phyloP scores from a whole-genome alignment of 2,329 filamentous ascomycete genomes.

The Colletotrichum musae region DNA sequence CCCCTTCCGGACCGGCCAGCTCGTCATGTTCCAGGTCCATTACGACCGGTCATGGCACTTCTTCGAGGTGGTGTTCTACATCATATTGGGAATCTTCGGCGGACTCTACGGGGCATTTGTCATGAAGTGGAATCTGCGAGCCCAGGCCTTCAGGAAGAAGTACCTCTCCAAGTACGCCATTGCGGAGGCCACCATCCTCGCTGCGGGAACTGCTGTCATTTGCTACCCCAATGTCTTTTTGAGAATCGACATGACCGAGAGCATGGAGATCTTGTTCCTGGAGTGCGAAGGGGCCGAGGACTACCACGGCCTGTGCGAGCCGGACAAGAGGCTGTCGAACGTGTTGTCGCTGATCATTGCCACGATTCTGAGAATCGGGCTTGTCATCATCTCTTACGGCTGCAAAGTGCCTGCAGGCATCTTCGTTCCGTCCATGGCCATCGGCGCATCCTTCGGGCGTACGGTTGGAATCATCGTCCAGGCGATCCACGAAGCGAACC shows the following conservation, averaged over 20 bases:
- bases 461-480: slow-evolving; percentile 97
- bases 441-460: slow-evolving; percentile 93
- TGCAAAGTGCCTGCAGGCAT: slow-evolving; percentile 98
- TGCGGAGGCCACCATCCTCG: slow-evolving; percentile 87
- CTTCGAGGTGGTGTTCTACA: slow-evolving; percentile 93
- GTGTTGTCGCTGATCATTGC: slow-evolving; percentile 84
- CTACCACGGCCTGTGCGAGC: slow-evolving; percentile 90
- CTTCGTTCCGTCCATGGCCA: slow-evolving; percentile 98
- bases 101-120: slow-evolving; percentile 96
- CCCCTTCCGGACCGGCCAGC: slow-evolving; percentile 94
- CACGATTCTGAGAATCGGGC: slow-evolving; percentile 82
- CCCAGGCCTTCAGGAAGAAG: slow-evolving; percentile 93
- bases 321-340: slow-evolving; percentile 81
- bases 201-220: slow-evolving; percentile 87
- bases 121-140: slow-evolving; percentile 96
- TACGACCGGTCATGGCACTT: slow-evolving; percentile 99
- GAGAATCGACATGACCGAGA: slow-evolving; percentile 98
- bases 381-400: slow-evolving; percentile 96
- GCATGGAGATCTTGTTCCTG: slow-evolving; percentile 97
- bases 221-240: slow-evolving; percentile 98
- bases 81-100: slow-evolving; percentile 92
- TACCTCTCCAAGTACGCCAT: slow-evolving; percentile 89
- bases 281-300: slow-evolving; percentile 93
- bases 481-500: slow-evolving; percentile 87
- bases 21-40: slow-evolving; percentile 98